phyloP scores from a whole-genome alignment of 352 stramenopile genomes.

The Phytophthora syringae region DNA sequence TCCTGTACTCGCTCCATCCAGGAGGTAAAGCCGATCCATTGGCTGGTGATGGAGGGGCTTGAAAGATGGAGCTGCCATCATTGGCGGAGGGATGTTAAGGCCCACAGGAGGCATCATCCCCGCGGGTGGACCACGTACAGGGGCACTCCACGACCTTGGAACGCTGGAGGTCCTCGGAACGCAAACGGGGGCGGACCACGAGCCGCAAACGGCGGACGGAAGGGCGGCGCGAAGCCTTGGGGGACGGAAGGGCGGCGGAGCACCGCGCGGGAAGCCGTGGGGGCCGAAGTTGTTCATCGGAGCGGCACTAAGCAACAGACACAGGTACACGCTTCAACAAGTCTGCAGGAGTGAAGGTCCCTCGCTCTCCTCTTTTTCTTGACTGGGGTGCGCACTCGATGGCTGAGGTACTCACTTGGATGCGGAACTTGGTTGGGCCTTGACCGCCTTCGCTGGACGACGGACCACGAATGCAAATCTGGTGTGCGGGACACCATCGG shows the following conservation, averaged over 20 bases:
- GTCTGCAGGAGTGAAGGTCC: conserved; percentile 22
- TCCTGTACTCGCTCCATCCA: conserved; percentile 70
- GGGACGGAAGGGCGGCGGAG: conserved; percentile 28
- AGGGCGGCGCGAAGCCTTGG: no score
- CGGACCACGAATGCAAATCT: not conserved
- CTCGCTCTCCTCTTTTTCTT: not conserved
- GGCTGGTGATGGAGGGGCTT: conserved; percentile 25
- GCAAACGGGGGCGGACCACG: conserved; percentile 25
- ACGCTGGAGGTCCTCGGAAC: conserved; percentile 30
- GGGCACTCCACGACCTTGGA: conserved; percentile 17
- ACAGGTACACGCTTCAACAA: conserved; percentile 29
- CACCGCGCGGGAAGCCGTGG: conserved; percentile 33
- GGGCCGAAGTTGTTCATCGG: conserved; percentile 50
- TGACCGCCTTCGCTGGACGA: not conserved
- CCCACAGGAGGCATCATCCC: conserved; percentile 33
- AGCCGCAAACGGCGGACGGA: no score
- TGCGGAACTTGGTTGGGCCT: not conserved
- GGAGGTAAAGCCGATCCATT: conserved; percentile 34
- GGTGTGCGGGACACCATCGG: not conserved
- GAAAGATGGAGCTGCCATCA: conserved; percentile 20
- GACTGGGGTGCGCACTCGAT: not conserved
- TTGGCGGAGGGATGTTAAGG: conserved; percentile 25
- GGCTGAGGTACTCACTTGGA: conserved; percentile 27
- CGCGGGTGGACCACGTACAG: conserved; percentile 18
- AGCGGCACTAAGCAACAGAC: conserved; percentile 17